A percentile compares a stretch with the other conserved stretches of the same genome.
Conservation (phyloP, 2,329 filamentous ascomycete species). For the Xylariaceae sp. region DNA sequence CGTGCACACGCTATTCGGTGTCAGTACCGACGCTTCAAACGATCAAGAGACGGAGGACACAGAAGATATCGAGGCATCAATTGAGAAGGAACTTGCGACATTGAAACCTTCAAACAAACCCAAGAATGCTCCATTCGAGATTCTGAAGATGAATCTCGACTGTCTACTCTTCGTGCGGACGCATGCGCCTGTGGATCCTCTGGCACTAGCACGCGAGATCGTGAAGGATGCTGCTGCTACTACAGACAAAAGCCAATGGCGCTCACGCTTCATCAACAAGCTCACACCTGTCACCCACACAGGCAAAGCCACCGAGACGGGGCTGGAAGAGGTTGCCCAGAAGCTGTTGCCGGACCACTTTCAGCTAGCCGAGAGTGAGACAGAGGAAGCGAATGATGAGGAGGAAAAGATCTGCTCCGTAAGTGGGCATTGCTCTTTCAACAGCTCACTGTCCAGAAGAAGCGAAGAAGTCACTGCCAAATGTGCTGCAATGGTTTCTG, state of each 20-base stretch:
- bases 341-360: constrained; percentile 64
- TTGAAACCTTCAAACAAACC: constrained; percentile 47
- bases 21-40: constrained; percentile 34
- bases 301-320: constrained; percentile 64
- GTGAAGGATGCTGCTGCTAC: constrained; percentile 50
- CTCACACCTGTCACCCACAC: constrained; percentile 48
- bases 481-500: background rate
- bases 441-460: background rate
- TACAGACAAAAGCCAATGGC: constrained; percentile 39
- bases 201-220: constrained; percentile 50
- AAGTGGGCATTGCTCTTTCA: constrained; percentile 24
- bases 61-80: constrained; percentile 69
- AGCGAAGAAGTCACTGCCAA: background rate
- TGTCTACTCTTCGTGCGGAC: constrained; percentile 62
- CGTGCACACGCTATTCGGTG: constrained; percentile 57
- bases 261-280: constrained; percentile 56
- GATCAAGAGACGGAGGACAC: constrained; percentile 37
- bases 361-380: constrained; percentile 33
- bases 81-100: constrained; percentile 65
- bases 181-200: constrained; percentile 51
- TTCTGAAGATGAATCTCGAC: constrained; percentile 54
- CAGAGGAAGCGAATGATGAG: constrained; percentile 10
- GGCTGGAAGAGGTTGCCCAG: constrained; percentile 61
- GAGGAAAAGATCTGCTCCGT: constrained; percentile 36
- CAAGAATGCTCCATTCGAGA: constrained; percentile 47